A percentile compares a stretch with the other conserved stretches of the same genome.
Evolutionary conservation across 2,329 filamentous ascomycete species (phyloP).

Genomic region (Neofusicoccum sp.): DNA sequence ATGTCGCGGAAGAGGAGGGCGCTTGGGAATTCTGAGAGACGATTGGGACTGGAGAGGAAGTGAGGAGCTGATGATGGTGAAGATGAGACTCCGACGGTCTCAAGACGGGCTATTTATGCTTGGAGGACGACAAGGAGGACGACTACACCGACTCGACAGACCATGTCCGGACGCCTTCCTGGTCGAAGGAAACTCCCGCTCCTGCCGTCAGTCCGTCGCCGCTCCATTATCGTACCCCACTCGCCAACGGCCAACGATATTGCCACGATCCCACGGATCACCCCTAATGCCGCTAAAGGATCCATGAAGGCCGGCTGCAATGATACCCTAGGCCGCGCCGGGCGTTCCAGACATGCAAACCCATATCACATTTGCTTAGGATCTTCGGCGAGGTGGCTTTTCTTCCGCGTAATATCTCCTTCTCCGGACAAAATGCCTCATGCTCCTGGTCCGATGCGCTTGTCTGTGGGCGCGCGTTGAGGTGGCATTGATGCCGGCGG

Average conservation of each 20-base stretch:
- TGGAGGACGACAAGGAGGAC: conserved; percentile 28
- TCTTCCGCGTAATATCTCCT: conserved; percentile 47
- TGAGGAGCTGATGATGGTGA: conserved; percentile 18
- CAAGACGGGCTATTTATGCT: conserved; percentile 45
- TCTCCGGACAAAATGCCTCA: conserved; percentile 43
- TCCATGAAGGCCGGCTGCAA: conserved; percentile 45
- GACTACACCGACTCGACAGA: conserved; percentile 32
- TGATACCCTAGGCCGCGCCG: conserved; percentile 47
- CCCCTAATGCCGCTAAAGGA: conserved; percentile 47
- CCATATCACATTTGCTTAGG: conserved; percentile 46
- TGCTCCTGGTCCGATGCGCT: conserved; percentile 36
- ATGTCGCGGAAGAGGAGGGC: conserved; percentile 16
- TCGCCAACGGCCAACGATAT: conserved; percentile 46
- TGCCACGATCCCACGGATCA: conserved; percentile 47
- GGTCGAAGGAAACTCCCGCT: conserved; percentile 37
- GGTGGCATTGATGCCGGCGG: conserved; percentile 30
- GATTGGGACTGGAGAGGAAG: conserved; percentile 15
- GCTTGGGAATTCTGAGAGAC: conserved; percentile 9
- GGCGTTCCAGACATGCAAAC: conserved; percentile 46
- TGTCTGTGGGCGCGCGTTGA: conserved; percentile 34
- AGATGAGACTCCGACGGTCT: conserved; percentile 20
- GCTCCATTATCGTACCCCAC: conserved; percentile 47
- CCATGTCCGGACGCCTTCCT: conserved; percentile 34
- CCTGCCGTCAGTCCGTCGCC: conserved; percentile 40
- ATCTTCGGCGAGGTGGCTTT: conserved; percentile 48